These are phyloP conservation scores for Cystobasidium ongulense DNA, from an alignment of 768 basidiomycete genomes.

Conservation along the genomic window DNA sequence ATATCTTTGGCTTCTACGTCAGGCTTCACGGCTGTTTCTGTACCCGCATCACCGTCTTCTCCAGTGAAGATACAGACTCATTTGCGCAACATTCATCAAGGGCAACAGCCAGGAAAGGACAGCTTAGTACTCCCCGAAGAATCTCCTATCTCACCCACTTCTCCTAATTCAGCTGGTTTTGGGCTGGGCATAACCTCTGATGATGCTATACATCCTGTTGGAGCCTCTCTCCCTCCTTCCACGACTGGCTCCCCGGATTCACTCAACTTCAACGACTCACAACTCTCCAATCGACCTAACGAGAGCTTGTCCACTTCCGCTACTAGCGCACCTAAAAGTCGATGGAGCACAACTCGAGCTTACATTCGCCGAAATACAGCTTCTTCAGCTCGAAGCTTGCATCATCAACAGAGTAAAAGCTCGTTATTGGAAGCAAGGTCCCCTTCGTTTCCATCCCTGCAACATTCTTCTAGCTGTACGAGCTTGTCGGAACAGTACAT, in stretches of 20 bases:
- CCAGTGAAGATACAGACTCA: not conserved
- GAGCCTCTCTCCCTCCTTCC: not conserved
- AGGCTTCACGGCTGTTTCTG: not conserved
- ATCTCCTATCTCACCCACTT: not conserved
- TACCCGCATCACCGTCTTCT: not conserved
- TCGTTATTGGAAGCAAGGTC: not conserved
- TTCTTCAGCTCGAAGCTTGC: not conserved
- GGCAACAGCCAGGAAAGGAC: too few relatives aligned
- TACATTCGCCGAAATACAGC: conserved; percentile 11
- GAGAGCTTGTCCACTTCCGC: not conserved
- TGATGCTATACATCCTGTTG: conserved; percentile 12
- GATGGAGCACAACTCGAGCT: not conserved
- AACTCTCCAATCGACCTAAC: not conserved
- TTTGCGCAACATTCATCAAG: not conserved
- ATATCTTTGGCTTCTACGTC: not conserved
- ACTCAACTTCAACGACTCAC: not conserved
- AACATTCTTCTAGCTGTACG: not conserved
- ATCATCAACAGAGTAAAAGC: not conserved
- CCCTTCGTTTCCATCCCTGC: not conserved
- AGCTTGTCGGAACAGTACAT: not conserved
- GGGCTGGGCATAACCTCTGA: conserved; percentile 26
- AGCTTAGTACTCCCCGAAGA: not conserved
- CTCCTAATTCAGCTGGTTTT: conserved; percentile 15
- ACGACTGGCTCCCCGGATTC: not conserved
- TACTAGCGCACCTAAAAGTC: not conserved